Evolutionary conservation across 1,139 yeast genomes (phyloP).

Genomic region (Eremothecium gossypii): DNA sequence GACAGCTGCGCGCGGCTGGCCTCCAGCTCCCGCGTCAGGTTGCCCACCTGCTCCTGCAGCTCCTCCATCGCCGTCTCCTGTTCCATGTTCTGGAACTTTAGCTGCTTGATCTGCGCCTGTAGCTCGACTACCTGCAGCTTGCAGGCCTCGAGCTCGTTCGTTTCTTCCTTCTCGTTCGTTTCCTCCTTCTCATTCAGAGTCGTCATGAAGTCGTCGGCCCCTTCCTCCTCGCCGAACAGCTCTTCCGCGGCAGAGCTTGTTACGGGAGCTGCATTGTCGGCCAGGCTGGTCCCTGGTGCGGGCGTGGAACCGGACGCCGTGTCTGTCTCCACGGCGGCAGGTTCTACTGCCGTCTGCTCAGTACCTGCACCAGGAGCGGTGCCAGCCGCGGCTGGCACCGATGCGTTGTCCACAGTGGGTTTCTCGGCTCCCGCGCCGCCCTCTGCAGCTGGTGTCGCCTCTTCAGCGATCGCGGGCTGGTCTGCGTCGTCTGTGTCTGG

Average conservation of each 20-base stretch:
- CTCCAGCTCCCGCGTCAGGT: conserved; percentile 27
- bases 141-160: conserved; percentile 23
- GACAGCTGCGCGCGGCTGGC: conserved; percentile 19
- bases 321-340: conserved; percentile 1
- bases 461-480: neutral
- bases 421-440: neutral
- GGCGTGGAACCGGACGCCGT: neutral
- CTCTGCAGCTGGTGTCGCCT: neutral
- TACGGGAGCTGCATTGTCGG: neutral
- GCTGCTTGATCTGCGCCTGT: conserved; percentile 28
- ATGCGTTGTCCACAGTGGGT: neutral
- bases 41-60: conserved; percentile 27
- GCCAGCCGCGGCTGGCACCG: neutral
- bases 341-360: conserved; percentile 1
- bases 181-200: conserved; percentile 26
- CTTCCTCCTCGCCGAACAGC: conserved; percentile 8
- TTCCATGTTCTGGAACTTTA: conserved; percentile 41
- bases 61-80: conserved; percentile 37
- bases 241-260: neutral
- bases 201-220: conserved; percentile 24
- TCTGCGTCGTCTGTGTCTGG: neutral
- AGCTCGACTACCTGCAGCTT: conserved; percentile 25
- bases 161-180: conserved; percentile 24
- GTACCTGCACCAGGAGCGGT: conserved; percentile 1
- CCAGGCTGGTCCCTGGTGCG: neutral